Percentiles rank a stretch among this genome's conserved stretches.
Conservation (phyloP, 179 eudicot genomes). For the Nepenthes alata region DNA sequence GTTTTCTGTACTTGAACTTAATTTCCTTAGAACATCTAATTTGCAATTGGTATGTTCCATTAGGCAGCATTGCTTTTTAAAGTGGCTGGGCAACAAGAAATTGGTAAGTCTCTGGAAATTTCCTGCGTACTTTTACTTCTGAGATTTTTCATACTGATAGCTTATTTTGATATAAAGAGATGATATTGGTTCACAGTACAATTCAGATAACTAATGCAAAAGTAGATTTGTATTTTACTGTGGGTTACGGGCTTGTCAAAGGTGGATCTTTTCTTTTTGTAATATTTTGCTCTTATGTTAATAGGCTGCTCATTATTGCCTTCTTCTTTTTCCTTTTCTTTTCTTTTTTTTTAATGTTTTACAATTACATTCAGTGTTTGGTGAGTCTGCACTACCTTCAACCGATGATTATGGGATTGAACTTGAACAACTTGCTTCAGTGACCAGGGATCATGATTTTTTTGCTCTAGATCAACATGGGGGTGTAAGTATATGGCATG, state of each 20-base stretch:
- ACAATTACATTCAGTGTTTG: constrained; percentile 21
- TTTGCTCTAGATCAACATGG: constrained; percentile 59
- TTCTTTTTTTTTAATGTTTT: no score
- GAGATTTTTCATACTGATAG: background rate
- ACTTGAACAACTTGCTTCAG: constrained; percentile 62
- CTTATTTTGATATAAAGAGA: no score
- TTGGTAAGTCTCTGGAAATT: constrained; percentile 31
- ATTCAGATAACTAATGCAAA: background rate
- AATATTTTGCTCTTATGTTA: background rate
- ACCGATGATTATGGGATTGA: constrained; percentile 48
- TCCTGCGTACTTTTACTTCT: no score
- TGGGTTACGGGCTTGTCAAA: background rate
- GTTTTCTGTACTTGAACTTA: background rate
- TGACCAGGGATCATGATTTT: constrained; percentile 56
- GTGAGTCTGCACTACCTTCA: constrained; percentile 42
- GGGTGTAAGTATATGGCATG: constrained; percentile 16
- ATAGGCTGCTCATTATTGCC: background rate
- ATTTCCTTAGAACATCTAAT: background rate
- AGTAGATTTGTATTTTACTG: background rate
- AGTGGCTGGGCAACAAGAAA: constrained; percentile 74
- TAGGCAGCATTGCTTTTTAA: constrained; percentile 94
- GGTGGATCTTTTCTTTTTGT: background rate
- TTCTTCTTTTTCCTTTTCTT: background rate
- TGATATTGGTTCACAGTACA: no score
- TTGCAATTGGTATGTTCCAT: constrained; percentile 5